Evolutionary conservation across 352 stramenopile genomes (phyloP), one percentile per base, ranked within the genome.

Genomic region (Phytopythium oedochilum): DNA sequence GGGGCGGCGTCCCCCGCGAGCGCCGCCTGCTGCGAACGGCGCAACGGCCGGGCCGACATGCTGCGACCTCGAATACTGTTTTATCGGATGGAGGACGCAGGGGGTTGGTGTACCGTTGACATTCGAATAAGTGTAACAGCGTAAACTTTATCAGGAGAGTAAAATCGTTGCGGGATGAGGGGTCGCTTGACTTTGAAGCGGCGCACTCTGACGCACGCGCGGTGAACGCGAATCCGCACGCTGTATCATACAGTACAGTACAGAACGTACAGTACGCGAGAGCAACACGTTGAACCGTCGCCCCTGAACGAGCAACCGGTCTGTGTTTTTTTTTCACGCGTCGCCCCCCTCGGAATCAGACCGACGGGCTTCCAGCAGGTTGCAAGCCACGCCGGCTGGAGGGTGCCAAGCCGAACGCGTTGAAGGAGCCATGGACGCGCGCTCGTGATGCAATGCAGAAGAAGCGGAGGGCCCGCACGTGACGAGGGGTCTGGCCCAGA

Each of bases 41-140:
- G 71, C 57, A 66, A 69, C 25, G 58, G 63, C 12, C 79, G 68
- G 31, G 78, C 60, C 34, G 77, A 88, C 77, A 90, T 88, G 39
- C n/a, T 68, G 0, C 4, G n/a, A n/a, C n/a, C n/a, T n/a, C n/a
- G n/a, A n/a, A n/a, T n/a, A n/a, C n/a, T n/a, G n/a, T n/a, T n/a
- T n/a, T n/a, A n/a, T n/a, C n/a, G n/a, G n/a, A n/a, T n/a, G n/a
- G n/a, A n/a, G n/a, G n/a, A n/a, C n/a, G n/a, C n/a, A n/a, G n/a
- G n/a, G n/a, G n/a, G n/a, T n/a, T n/a, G n/a, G n/a, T 15, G 44
- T 52, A 58, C 47, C 45, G 36, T 52, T 45, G 28, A 52, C 35
- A 64, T 23, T 35, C 45, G 45, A 26, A 14, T 4, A 52, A 39
- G 45, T 52, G 12, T 25, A 14, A 28, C 4, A 5, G 2, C 18